Base-by-base conservation (phyloP, 2,329 filamentous ascomycete species). In the Neofusicoccum umdonicola region DNA sequence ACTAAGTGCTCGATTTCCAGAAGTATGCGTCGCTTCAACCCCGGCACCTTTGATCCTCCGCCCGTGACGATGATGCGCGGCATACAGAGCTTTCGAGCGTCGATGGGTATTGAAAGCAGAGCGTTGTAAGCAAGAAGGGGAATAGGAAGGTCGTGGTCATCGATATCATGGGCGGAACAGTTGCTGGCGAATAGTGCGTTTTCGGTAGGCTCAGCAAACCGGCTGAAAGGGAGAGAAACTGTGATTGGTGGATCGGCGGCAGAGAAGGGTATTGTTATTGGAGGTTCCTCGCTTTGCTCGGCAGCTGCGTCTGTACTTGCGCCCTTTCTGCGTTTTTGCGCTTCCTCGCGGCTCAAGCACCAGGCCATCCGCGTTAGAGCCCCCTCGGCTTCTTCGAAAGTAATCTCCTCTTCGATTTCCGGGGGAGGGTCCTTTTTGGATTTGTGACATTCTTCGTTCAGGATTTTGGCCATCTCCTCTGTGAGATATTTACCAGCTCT, bases 31-130 rank as follows among this genome's bases (percentile, higher is more conserved):
- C 84, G 83, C 68, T 91, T 92, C 31, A 99, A 79, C 0, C 95
- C 95, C 0, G 93, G 85, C 8, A 97, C 87, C 31, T 85, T 85
- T 5, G 92, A 88, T 54, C 90, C 90, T 2, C 92, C 92, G 37
- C 95, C 95, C 0, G 89, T 90, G 72, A 99, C 90, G 15, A 97
- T 82, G 51, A 98, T 90, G 44, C 94, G 90, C 1, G 93, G 88
- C 88, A 97, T 95, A 76, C 94, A 97, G 4, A 89, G 79, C 0
- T 90, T 89, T 27, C 95, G 88, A 3, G 93, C 88, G 76, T 99
- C 95, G 3, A 94, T 80, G 0, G 93, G 91, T 1, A 97, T 82
- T 7, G 87, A 83, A 1, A 96, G 82, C 1, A 99, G 84, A 42
- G 88, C 85, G 62, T 86, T 85, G 77, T 96, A 96, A 2, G 96